These are phyloP conservation scores for Skeletonema marinoi DNA, from an alignment of 108 stramenopile species.

Conservation along the genomic window DNA sequence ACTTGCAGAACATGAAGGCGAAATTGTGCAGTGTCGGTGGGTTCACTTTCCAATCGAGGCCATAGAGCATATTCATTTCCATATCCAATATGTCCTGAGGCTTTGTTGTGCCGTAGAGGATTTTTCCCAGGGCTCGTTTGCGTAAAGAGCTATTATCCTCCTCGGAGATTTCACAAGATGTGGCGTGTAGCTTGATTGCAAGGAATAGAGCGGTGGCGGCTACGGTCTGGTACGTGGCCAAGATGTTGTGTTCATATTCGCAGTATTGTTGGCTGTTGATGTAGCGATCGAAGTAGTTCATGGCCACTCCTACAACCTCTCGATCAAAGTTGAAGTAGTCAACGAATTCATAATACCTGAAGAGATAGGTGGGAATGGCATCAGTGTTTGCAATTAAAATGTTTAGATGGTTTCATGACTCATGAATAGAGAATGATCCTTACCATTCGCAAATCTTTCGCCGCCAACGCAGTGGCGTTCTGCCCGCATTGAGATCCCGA, in stretches of 20 bases:
- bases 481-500: background rate
- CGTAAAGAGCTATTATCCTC: background rate
- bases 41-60: slow-evolving; percentile 13
- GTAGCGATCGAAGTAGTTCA: slow-evolving; percentile 63
- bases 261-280: slow-evolving; percentile 24
- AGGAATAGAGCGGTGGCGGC: slow-evolving; percentile 71
- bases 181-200: slow-evolving; percentile 48
- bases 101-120: background rate
- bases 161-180: background rate
- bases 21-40: slow-evolving; percentile 26
- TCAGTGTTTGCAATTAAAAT: background rate
- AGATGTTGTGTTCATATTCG: slow-evolving; percentile 2
- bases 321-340: slow-evolving; percentile 63
- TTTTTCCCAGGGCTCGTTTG: background rate
- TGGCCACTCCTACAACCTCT: slow-evolving; percentile 63
- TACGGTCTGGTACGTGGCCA: slow-evolving; percentile 55
- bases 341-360: slow-evolving; percentile 26
- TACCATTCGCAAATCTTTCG: slow-evolving; percentile 66
- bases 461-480: slow-evolving; percentile 32
- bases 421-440: background rate
- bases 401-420: background rate
- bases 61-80: slow-evolving; percentile 2
- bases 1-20: background rate
- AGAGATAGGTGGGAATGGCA: background rate
- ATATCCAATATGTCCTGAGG: slow-evolving; percentile 39